phyloP scores from a whole-genome alignment of 2,329 filamentous ascomycete genomes.

The Arthrinium phaeospermum region DNA sequence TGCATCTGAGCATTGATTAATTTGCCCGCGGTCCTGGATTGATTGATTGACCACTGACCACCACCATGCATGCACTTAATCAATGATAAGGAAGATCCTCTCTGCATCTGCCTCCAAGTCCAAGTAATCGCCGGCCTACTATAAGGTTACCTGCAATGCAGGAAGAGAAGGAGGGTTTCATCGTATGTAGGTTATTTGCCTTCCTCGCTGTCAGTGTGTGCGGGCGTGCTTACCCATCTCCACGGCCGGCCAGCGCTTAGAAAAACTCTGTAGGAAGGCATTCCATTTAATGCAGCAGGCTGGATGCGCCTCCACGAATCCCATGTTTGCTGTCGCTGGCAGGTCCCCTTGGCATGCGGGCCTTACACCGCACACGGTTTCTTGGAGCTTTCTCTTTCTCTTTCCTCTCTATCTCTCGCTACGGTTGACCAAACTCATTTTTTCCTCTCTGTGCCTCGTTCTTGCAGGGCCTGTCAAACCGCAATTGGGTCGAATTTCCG shows the following conservation, averaged over 20 bases:
- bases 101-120: no score
- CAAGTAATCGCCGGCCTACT: not conserved
- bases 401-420: no score
- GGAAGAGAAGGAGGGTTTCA: not conserved
- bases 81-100: not conserved
- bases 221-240: not conserved
- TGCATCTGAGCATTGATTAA: not conserved
- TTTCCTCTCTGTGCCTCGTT: not conserved
- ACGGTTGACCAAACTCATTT: no score
- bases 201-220: not conserved
- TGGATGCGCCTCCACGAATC: conserved; percentile 7
- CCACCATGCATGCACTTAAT: not conserved
- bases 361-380: not conserved
- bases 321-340: not conserved
- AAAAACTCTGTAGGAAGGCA: not conserved
- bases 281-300: not conserved
- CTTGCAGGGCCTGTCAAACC: not conserved
- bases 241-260: not conserved
- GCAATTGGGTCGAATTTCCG: conserved; percentile 15
- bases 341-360: not conserved
- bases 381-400: not conserved
- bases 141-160: not conserved
- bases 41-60: not conserved
- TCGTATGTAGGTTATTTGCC: conserved; percentile 1
- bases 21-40: not conserved